A percentile compares a stretch with the other conserved stretches of the same genome.
Conservation (phyloP, 1,139 yeast species). For the Kurtzmaniella quercitrusa region DNA sequence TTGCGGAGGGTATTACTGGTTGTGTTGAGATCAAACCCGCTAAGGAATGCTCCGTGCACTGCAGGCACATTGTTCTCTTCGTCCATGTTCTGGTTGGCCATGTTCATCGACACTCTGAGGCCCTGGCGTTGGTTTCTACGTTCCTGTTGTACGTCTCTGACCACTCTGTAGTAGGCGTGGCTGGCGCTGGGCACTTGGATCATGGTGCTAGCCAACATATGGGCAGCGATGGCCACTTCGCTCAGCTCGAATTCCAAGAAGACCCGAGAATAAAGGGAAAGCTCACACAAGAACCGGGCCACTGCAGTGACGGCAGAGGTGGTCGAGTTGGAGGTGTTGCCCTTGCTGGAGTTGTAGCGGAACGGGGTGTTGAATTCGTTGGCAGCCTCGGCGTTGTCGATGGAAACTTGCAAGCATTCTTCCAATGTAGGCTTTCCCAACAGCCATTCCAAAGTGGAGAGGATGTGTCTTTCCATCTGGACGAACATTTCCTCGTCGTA, state of each 20-base stretch:
- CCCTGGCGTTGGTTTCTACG: conserved; percentile 8
- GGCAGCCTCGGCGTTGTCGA: conserved; percentile 14
- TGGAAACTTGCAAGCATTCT: conserved; percentile 56
- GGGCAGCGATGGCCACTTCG: conserved; percentile 63
- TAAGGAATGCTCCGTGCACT: conserved; percentile 45
- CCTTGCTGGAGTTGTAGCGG: conserved; percentile 6
- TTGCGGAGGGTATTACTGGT: conserved; percentile 42
- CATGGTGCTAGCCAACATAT: conserved; percentile 69
- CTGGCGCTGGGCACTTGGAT: conserved; percentile 41
- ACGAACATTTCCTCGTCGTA: conserved; percentile 87
- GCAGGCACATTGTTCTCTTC: conserved; percentile 41
- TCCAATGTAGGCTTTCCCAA: conserved; percentile 61
- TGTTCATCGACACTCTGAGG: conserved; percentile 8
- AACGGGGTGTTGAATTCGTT: conserved; percentile 6
- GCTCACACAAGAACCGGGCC: conserved; percentile 68
- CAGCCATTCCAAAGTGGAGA: conserved; percentile 81
- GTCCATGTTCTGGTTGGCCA: conserved; percentile 6
- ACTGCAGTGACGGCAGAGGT: conserved; percentile 52
- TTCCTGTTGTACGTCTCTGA: conserved; percentile 12
- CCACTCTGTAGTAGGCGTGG: conserved; percentile 21
- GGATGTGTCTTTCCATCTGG: conserved; percentile 92
- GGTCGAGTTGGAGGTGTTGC: conserved; percentile 16
- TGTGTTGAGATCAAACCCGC: conserved; percentile 40
- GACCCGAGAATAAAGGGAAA: conserved; percentile 66
- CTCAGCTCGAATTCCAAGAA: conserved; percentile 62